Evolutionary conservation across 129 eudicot species (phyloP).

Genomic region (Artemisia argyi): DNA sequence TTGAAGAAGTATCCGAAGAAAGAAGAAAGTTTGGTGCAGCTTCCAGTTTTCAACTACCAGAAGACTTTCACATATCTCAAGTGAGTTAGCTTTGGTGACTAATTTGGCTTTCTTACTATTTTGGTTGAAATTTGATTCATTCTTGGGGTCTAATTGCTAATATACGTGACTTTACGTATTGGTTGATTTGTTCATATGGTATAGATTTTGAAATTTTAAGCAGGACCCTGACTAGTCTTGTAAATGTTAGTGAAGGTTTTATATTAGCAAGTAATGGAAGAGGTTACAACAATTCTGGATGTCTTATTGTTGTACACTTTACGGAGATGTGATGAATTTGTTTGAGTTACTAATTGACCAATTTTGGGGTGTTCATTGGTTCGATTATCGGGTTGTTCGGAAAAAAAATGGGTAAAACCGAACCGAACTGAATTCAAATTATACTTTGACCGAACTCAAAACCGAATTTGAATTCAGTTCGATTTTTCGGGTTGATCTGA

Average conservation of each 20-base stretch:
- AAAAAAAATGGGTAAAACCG: too few species aligned
- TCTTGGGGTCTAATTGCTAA: conserved; percentile 8
- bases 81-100: conserved; percentile 35
- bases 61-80: conserved; percentile 44
- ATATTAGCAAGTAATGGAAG: conserved; percentile 12
- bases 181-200: conserved; percentile 22
- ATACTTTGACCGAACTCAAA: too few species aligned
- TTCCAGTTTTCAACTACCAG: conserved; percentile 54
- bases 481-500: too few species aligned
- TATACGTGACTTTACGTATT: neutral
- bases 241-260: conserved; percentile 18
- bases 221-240: conserved; percentile 15
- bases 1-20: conserved; percentile 49
- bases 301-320: neutral
- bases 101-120: neutral
- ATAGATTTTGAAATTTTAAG: neutral
- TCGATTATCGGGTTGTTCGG: too few species aligned
- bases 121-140: conserved; percentile 15
- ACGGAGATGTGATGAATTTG: too few species aligned
- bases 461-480: too few species aligned
- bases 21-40: conserved; percentile 77
- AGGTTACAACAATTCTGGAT: conserved; percentile 2
- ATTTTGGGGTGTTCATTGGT: too few species aligned
- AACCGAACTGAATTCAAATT: too few species aligned
- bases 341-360: too few species aligned